These are phyloP conservation scores for Neurospora hispaniola DNA, from an alignment of 495 filamentous ascomycete genomes.

Conservation along the genomic window DNA sequence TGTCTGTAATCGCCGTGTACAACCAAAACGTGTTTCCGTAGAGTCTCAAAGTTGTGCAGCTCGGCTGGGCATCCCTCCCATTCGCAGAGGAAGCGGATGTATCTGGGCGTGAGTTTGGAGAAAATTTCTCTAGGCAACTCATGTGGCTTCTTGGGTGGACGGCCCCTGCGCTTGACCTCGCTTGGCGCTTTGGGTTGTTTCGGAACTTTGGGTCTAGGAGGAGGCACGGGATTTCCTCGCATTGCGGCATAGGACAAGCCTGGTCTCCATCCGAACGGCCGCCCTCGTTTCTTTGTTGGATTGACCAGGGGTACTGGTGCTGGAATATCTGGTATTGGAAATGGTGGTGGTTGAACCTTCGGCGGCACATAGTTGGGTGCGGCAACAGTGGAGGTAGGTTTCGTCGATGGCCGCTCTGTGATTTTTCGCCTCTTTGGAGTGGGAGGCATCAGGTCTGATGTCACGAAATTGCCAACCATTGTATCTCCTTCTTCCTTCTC, in stretches of 20 bases:
- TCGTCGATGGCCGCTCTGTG: neutral
- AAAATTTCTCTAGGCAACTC: conserved; percentile 17
- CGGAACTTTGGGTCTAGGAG: conserved; percentile 4
- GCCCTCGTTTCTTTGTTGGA: conserved; percentile 18
- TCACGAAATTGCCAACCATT: neutral
- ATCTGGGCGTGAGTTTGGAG: conserved; percentile 14
- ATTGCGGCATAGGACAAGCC: conserved; percentile 13
- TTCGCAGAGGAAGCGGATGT: conserved; percentile 24
- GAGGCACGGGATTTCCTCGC: neutral
- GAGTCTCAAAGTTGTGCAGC: conserved; percentile 62
- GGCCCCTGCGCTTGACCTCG: conserved; percentile 13
- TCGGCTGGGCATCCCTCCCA: conserved; percentile 49
- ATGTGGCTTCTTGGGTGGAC: conserved; percentile 12
- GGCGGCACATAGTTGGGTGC: neutral
- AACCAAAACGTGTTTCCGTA: conserved; percentile 56
- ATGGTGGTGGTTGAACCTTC: neutral
- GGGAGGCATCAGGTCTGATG: conserved; percentile 4
- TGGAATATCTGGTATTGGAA: neutral
- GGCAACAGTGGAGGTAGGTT: neutral
- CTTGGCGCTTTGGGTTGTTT: conserved; percentile 9
- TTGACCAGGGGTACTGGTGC: neutral
- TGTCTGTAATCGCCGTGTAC: conserved; percentile 30
- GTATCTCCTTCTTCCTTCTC: neutral
- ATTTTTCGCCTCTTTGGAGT: neutral
- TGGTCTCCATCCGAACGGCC: conserved; percentile 19